A percentile compares a stretch with the other conserved stretches of the same genome.
Evolutionary conservation across 1,139 yeast species (phyloP).

Genomic region (Taiozyma sp.): DNA sequence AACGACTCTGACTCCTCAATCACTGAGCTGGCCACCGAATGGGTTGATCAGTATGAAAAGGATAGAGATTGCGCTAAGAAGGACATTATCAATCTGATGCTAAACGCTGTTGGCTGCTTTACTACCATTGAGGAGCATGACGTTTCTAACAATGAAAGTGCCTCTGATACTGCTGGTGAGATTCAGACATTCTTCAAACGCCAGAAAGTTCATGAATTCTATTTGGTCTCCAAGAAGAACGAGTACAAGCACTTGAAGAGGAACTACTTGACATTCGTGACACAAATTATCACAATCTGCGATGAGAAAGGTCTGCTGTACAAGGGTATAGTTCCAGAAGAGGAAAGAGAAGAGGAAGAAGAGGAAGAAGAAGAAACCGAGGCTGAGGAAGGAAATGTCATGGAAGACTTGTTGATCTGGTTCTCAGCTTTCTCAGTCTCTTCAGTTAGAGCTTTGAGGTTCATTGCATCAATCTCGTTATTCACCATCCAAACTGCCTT

Average conservation of each 20-base stretch:
- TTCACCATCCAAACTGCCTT: slow-evolving; percentile 57
- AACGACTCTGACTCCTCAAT: slow-evolving; percentile 51
- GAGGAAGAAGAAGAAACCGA: slow-evolving; percentile 27
- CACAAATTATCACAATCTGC: slow-evolving; percentile 44
- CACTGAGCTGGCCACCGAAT: slow-evolving; percentile 59
- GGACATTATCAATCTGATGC: slow-evolving; percentile 60
- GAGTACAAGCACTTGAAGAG: slow-evolving; percentile 49
- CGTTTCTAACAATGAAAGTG: slow-evolving; percentile 67
- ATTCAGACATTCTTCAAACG: slow-evolving; percentile 57
- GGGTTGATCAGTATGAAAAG: slow-evolving; percentile 56
- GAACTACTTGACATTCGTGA: slow-evolving; percentile 54
- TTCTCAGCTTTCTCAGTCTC: slow-evolving; percentile 67
- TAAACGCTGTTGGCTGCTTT: slow-evolving; percentile 68
- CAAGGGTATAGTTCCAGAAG: slow-evolving; percentile 27
- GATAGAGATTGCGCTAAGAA: slow-evolving; percentile 48
- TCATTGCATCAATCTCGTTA: slow-evolving; percentile 56
- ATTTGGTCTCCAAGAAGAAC: slow-evolving; percentile 52
- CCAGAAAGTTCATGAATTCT: slow-evolving; percentile 71
- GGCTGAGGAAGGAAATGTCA: slow-evolving; percentile 33
- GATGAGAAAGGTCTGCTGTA: slow-evolving; percentile 66
- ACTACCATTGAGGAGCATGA: slow-evolving; percentile 73
- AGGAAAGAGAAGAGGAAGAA: slow-evolving; percentile 27
- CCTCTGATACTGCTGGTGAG: slow-evolving; percentile 71
- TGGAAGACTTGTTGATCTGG: slow-evolving; percentile 70
- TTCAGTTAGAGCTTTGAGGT: slow-evolving; percentile 67